These are phyloP conservation scores for Wickerhamiella qilinensis DNA, from an alignment of 805 yeast species.

Conservation along the genomic window DNA sequence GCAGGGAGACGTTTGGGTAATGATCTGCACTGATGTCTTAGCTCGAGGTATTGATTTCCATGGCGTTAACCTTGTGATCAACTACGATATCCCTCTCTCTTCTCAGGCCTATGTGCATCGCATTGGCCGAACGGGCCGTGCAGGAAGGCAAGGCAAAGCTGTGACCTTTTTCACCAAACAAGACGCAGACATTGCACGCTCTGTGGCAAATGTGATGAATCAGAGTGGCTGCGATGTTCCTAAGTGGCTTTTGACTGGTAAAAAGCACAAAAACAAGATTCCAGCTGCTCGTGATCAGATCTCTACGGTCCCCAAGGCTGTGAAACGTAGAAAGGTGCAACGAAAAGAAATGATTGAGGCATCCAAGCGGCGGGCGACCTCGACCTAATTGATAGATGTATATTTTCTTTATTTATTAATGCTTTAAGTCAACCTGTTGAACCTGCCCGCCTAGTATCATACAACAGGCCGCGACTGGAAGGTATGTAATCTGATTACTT, in stretches of 20 bases:
- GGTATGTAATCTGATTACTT: too few relatives aligned
- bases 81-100: slow-evolving; percentile 88
- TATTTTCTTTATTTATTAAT: too few relatives aligned
- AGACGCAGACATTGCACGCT: slow-evolving; percentile 58
- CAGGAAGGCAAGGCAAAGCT: slow-evolving; percentile 73
- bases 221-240: slow-evolving; percentile 62
- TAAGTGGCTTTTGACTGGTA: slow-evolving; percentile 57
- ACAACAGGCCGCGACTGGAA: too few relatives aligned
- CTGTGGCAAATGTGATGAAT: slow-evolving; percentile 86
- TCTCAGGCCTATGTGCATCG: slow-evolving; percentile 95
- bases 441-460: too few relatives aligned
- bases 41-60: slow-evolving; percentile 96
- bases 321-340: slow-evolving; percentile 38
- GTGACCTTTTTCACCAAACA: slow-evolving; percentile 88
- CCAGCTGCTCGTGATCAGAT: slow-evolving; percentile 52
- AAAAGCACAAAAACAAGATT: slow-evolving; percentile 7
- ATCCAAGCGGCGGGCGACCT: slow-evolving; percentile 6
- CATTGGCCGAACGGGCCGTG: slow-evolving; percentile 98
- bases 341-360: slow-evolving; percentile 46
- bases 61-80: slow-evolving; percentile 85
- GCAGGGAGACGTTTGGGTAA: slow-evolving; percentile 86
- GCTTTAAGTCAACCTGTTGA: too few relatives aligned
- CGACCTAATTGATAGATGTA: too few relatives aligned
- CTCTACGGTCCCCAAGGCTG: slow-evolving; percentile 44
- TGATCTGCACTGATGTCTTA: slow-evolving; percentile 89